phyloP scores from a whole-genome alignment of 441 rosid species.

The Hura crepitans region DNA sequence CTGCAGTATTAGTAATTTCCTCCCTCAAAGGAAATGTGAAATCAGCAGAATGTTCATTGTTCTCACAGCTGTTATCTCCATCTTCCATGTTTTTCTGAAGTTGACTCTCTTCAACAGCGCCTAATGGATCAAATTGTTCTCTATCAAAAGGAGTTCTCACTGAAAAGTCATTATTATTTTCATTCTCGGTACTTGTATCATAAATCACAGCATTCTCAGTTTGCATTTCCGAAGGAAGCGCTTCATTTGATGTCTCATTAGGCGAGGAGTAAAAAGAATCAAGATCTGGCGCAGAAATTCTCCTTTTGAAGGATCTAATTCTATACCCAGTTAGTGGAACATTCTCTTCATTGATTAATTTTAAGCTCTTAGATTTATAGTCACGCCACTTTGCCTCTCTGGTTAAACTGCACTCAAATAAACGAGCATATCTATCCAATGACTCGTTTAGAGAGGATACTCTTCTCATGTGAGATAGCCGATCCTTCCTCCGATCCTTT shows the following conservation, averaged over 20 bases:
- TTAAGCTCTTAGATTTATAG: slow-evolving; percentile 57
- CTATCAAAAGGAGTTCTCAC: slow-evolving; percentile 21
- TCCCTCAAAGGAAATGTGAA: slow-evolving; percentile 14
- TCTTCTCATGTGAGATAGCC: slow-evolving; percentile 28
- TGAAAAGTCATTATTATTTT: slow-evolving; percentile 13
- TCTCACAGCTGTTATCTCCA: slow-evolving; percentile 12
- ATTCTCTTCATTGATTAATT: slow-evolving; percentile 46
- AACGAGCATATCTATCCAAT: slow-evolving; percentile 50
- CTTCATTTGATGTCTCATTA: slow-evolving; percentile 37
- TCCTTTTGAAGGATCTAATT: slow-evolving; percentile 53
- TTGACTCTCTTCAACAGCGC: slow-evolving; percentile 26
- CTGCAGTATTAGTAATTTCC: slow-evolving; percentile 15
- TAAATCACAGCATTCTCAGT: slow-evolving; percentile 13
- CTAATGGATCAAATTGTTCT: slow-evolving; percentile 18
- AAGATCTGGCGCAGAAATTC: slow-evolving; percentile 72
- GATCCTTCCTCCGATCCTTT: slow-evolving; percentile 16
- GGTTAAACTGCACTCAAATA: slow-evolving; percentile 39
- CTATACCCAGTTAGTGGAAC: slow-evolving; percentile 20
- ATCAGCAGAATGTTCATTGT: slow-evolving; percentile 15
- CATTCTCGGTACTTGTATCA: slow-evolving; percentile 9
- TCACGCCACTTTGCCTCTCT: slow-evolving; percentile 34
- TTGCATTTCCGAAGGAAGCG: slow-evolving; percentile 26
- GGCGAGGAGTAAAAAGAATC: slow-evolving; percentile 51
- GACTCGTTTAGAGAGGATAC: slow-evolving; percentile 48
- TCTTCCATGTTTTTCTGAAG: slow-evolving; percentile 13